Evolutionary conservation across 2,329 filamentous ascomycete species (phyloP), one percentile per base, ranked within the genome.

Genomic region (Exophiala sp.): DNA sequence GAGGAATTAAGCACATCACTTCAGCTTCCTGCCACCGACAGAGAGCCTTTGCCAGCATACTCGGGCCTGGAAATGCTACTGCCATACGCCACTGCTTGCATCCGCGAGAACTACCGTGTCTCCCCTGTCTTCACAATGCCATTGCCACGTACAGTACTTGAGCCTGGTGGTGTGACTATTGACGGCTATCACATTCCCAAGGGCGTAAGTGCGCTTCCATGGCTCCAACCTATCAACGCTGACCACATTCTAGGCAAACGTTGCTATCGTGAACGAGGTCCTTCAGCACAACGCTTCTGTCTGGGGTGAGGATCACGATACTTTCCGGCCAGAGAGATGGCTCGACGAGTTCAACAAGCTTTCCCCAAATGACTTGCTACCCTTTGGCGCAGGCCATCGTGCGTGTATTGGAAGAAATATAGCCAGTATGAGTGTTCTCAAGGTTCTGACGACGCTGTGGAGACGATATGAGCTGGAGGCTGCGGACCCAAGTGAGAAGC

Each of bases 401-500:
- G 68, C 71, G 36, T 81, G 78, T 55, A 78, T 80, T 62, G 78
- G 75, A 24, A 64, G 75, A 47, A 78, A 77, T 51, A 56, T 81
- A 50, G 77, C 75, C 1, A 73, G 29, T 20, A 57, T 54, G 43
- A 57, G 48, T 39, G 46, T 55, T 18, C 36, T 55, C 39, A 55
- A 55, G 39, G 44, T 55, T 11, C 21, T 55, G 36, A 12, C 39
- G 21, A 48, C 53, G 11, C 2, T 55, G 11, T 51, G 48, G 47
- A 50, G 48, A 5, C 43, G 45, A 16, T 55, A 48, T 24, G 39
- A 52, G 4, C 40, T 55, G 32, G 44, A 51, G 34, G 24, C 40
- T 11, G 18, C 47, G 14, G 53, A 55, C 32, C 48, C 44, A 7
- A 14, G 32, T 5, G 47, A 55, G 39, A 11, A 55, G 39, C 29